phyloP scores from a whole-genome alignment of 495 filamentous ascomycete species.

The Pyronema domesticum region DNA sequence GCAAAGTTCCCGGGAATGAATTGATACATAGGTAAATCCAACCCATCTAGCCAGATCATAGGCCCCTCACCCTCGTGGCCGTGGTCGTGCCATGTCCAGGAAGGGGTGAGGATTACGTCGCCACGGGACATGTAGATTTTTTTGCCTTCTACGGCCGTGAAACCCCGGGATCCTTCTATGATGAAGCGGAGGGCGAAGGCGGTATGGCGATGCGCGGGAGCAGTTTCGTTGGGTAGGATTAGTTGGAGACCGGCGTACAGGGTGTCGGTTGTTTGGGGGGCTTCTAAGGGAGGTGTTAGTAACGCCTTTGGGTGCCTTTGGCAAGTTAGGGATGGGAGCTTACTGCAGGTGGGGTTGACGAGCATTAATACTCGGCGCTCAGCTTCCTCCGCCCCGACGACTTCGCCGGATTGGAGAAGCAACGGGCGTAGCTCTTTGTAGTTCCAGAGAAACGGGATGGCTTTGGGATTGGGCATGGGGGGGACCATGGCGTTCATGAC shows the following conservation, averaged over 20 bases:
- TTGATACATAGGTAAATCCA: constrained; percentile 31
- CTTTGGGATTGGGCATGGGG: constrained; percentile 28
- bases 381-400: constrained; percentile 30
- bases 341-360: constrained; percentile 27
- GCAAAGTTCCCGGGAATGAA: constrained; percentile 35
- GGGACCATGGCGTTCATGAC: constrained; percentile 32
- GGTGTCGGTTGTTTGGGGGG: constrained; percentile 36
- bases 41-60: constrained; percentile 36
- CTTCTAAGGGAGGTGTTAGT: constrained; percentile 20
- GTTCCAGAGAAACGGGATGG: constrained; percentile 28
- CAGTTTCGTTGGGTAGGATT: constrained; percentile 33
- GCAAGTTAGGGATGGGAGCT: not conserved
- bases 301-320: too few relatives aligned
- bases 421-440: constrained; percentile 29
- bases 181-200: constrained; percentile 37
- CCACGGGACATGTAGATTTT: constrained; percentile 32
- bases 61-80: constrained; percentile 34
- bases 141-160: constrained; percentile 33
- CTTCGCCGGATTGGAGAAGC: constrained; percentile 28
- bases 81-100: constrained; percentile 36
- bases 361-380: constrained; percentile 34
- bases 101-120: constrained; percentile 36
- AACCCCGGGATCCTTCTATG: constrained; percentile 33
- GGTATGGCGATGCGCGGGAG: constrained; percentile 33
- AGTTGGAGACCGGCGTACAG: constrained; percentile 35